Evolutionary conservation across 345 rosid genomes (phyloP), one percentile per base, ranked within the genome.

Genomic region (Brassica incana): DNA sequence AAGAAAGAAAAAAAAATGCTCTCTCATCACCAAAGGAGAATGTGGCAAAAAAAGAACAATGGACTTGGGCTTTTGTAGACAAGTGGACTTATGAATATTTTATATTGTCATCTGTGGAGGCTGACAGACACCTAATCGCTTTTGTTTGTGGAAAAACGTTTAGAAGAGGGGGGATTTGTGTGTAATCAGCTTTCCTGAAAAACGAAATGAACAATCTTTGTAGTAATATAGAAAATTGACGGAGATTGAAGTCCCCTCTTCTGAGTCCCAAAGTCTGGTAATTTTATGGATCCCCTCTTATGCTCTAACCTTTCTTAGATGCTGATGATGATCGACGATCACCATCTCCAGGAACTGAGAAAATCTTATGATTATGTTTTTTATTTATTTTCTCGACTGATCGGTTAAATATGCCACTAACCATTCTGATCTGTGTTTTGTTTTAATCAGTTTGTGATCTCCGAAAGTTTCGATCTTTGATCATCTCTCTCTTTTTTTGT

Each of bases 251-350:
- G 74, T 73, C 70, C 43, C 16, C 59, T 67, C 74, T 79, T 23
- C 27, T 79, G 65, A 79, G 74, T 79, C 74, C 36, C 59, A 73
- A 79, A 74, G 58, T 79, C 82, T 67, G 78, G 73, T 73, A 67
- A 78, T 59, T 8, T 72, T 29, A 25, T 65, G 20, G 16, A 62
- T 63, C 67, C 75, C 65, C 15, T 60, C 6, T 40, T 62, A 18
- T 69, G 29, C 64, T 69, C 45, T 61, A 59, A 59, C 45, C 16
- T 32, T 65, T 70, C 8, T 16, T 60, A 11, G 60, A 9, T 77
- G 32, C 58, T 71, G 67, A 36, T 71, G 5, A 25, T 15, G 70
- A 77, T 71, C 81, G 36, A 65, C 16, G 72, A 65, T 78, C 62
- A 66, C 35, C 64, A 73, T 79, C 74, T 60, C 36, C 30, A 9